Percentiles rank a stretch among this genome's conserved stretches.
These are phyloP conservation scores for Quillaja saponaria DNA, from an alignment of 306 rosid species.

Conservation along the genomic window DNA sequence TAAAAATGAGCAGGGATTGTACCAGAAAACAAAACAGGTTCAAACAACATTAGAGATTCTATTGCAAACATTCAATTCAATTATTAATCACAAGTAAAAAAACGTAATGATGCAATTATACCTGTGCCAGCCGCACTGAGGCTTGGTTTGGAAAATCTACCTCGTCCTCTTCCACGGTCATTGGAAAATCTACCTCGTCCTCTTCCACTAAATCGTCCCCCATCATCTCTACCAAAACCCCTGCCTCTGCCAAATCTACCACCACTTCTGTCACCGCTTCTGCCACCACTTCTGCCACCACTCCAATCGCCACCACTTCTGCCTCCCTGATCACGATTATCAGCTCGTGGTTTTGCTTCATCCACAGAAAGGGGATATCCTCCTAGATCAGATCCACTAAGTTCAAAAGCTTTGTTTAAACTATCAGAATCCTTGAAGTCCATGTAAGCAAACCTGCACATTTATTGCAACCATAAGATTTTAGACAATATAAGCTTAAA, in stretches of 20 bases:
- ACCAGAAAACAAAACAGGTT: neutral
- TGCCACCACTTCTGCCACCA: conserved; percentile 34
- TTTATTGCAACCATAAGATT: neutral
- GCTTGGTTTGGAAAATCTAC: conserved; percentile 36
- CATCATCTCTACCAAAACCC: conserved; percentile 10
- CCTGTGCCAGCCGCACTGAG: conserved; percentile 48
- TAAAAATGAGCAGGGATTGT: neutral
- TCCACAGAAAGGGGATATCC: conserved; percentile 51
- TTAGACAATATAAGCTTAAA: conserved; percentile 20
- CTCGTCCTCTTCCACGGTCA: conserved; percentile 48
- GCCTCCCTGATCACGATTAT: conserved; percentile 28
- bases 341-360: conserved; percentile 75
- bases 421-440: conserved; percentile 53
- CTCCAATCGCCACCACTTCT: conserved; percentile 1
- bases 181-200: conserved; percentile 29
- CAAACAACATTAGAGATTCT: neutral
- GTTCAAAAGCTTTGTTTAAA: conserved; percentile 57
- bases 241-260: conserved; percentile 37
- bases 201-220: conserved; percentile 26
- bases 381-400: conserved; percentile 51
- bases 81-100: neutral
- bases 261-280: conserved; percentile 30
- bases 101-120: neutral
- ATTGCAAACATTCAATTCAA: neutral
- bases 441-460: conserved; percentile 66